phyloP scores from a whole-genome alignment of 257 asterid species.

The Nicotiana attenuata region DNA sequence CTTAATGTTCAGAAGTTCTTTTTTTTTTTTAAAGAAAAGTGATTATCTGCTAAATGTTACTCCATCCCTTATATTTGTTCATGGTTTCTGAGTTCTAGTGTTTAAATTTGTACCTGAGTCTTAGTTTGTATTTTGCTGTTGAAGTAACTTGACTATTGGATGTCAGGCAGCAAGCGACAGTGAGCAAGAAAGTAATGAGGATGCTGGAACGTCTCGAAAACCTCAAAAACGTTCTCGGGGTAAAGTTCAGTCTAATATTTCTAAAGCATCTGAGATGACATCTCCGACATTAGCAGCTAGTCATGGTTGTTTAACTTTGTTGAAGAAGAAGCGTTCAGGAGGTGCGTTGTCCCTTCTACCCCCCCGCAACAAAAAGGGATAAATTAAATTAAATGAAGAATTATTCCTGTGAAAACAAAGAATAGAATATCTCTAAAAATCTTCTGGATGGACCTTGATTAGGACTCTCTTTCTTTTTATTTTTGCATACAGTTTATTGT shows the following conservation, averaged over 20 bases:
- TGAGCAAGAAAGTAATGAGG: constrained; percentile 86
- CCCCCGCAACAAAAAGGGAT: not conserved
- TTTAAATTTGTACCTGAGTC: not conserved
- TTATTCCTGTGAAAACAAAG: not conserved
- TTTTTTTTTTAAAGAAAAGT: not conserved
- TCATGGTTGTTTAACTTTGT: constrained; percentile 49
- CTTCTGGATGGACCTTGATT: not conserved
- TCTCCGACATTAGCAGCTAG: constrained; percentile 45
- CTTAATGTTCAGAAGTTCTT: not conserved
- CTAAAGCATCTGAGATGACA: constrained; percentile 46
- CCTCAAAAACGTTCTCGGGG: constrained; percentile 71
- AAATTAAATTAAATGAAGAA: not conserved
- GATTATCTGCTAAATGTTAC: not conserved
- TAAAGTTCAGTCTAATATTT: constrained; percentile 48
- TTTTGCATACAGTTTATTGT: constrained; percentile 6
- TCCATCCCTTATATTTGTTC: not conserved
- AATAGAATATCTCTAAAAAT: not conserved
- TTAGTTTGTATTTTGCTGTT: not conserved
- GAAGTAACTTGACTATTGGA: constrained; percentile 23
- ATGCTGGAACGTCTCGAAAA: constrained; percentile 68
- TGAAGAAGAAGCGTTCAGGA: constrained; percentile 83
- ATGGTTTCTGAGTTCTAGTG: not conserved
- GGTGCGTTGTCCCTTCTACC: constrained; percentile 41
- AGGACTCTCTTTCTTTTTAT: not conserved
- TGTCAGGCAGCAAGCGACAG: constrained; percentile 82